Base-by-base conservation (phyloP, 2,329 filamentous ascomycete genomes). In the Ceratocystis colombiana region DNA sequence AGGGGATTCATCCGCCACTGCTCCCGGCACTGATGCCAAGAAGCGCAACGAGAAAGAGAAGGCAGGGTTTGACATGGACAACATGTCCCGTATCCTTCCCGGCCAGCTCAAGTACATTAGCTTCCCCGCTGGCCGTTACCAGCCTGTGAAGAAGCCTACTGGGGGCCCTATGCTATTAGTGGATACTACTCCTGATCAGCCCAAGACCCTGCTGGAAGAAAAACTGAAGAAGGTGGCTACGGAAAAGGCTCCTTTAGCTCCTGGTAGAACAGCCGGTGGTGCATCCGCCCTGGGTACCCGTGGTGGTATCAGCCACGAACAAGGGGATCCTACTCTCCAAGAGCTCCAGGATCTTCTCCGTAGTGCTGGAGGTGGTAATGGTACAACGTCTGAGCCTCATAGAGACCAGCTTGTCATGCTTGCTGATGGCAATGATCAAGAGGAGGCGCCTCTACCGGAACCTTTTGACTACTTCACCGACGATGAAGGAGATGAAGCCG, bases 41-140 rank as follows among this genome's bases (percentile, higher is more conserved):
- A 96, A 95, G 83, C 95, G 94, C 81, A 79, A 80, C 0, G 91
- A 96, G 77, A 95, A 94, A 79, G 94, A 99, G 79, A 97, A 96
- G 83, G 84, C 96, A 68, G 94, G 94, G 71, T 96, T 94, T 74
- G 91, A 96, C 70, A 83, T 99, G 69, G 89, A 94, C 74, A 99
- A 99, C 80, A 95, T 99, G 90, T 95, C 89, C 65, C 85, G 94
- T 71, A 91, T 99, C 45, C 84, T 99, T 61, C 94, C 92, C 0
- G 84, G 85, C 61, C 94, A 99, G 78, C 84, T 97, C 73, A 96
- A 96, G 79, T 96, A 93, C 76, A 90, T 99, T 73, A 96, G 86
- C 76, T 96, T 99, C 81, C 85, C 90, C 62, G 84, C 89, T 69
- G 89, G 89, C 59, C 87, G 95, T 71, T 99, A 96, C 77, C 90